Evolutionary conservation across 306 rosid genomes (phyloP).

Genomic region (Carpinus viminea): DNA sequence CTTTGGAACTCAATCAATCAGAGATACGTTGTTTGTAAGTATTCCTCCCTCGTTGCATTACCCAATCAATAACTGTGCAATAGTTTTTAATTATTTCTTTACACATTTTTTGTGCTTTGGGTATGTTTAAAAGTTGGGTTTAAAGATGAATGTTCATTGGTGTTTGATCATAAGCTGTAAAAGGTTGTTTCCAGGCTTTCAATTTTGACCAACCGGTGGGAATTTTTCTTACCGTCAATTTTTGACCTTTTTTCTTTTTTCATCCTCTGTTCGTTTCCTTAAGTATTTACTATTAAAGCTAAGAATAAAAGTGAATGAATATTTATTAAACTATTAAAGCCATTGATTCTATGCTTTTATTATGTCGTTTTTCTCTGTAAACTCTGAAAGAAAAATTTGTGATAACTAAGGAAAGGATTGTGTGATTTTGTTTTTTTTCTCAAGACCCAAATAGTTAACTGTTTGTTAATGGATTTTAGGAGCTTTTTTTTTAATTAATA

Average conservation of each 20-base stretch:
- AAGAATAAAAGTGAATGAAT: neutral
- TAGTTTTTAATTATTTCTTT: neutral
- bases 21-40: neutral
- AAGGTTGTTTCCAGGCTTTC: constrained; percentile 1
- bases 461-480: no score
- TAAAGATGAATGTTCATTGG: neutral
- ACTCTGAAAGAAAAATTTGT: no score
- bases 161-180: neutral
- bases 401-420: no score
- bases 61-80: neutral
- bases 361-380: no score
- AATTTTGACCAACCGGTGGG: neutral
- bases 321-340: no score
- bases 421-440: no score
- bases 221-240: neutral
- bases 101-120: constrained; percentile 6
- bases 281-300: constrained; percentile 5
- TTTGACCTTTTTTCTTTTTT: neutral
- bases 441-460: no score
- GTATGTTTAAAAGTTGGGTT: neutral
- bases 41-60: neutral
- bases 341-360: no score
- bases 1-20: neutral
- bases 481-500: no score
- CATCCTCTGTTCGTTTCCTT: constrained; percentile 20